A percentile compares a stretch with the other conserved stretches of the same genome.
These are phyloP conservation scores for Saussurea involucrata DNA, from an alignment of 129 eudicot species.

Conservation along the genomic window DNA sequence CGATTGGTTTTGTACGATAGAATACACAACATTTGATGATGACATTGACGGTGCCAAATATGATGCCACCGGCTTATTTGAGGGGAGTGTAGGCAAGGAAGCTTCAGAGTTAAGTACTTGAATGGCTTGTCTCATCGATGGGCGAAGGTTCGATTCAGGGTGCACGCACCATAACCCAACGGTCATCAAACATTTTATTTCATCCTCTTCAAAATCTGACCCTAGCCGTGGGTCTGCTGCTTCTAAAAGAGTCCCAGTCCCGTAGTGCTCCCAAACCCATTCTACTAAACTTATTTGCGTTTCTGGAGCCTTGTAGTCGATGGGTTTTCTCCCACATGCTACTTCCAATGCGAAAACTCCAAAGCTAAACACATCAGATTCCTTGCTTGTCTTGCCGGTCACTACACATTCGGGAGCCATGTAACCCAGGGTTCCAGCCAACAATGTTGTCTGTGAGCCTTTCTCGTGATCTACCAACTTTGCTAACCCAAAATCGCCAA, in stretches of 20 bases:
- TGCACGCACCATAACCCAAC: conserved; percentile 59
- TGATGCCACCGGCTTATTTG: conserved; percentile 22
- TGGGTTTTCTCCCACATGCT: conserved; percentile 31
- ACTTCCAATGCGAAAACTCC: conserved; percentile 38
- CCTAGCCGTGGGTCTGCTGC: conserved; percentile 33
- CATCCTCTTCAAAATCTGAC: conserved; percentile 4
- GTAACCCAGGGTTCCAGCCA: conserved; percentile 41
- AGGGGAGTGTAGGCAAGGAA: conserved; percentile 25
- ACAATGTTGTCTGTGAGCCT: conserved; percentile 24
- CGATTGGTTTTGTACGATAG: background rate
- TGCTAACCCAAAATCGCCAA: conserved; percentile 43
- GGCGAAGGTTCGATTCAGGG: conserved; percentile 33
- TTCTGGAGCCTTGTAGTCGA: conserved; percentile 6
- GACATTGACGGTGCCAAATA: conserved; percentile 7
- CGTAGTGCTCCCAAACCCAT: conserved; percentile 46
- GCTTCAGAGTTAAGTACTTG: conserved; percentile 35
- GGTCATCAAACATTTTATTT: conserved; percentile 30
- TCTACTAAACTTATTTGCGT: conserved; percentile 13
- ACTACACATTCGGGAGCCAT: conserved; percentile 40
- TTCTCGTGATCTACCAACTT: conserved; percentile 41
- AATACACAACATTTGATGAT: background rate
- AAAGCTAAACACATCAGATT: conserved; percentile 40
- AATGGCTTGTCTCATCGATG: conserved; percentile 41
- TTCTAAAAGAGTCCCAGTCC: conserved; percentile 26
- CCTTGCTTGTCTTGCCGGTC: conserved; percentile 37